Evolutionary conservation across 2,329 filamentous ascomycete species (phyloP).

Genomic region (Conoideocrella luteorostrata): DNA sequence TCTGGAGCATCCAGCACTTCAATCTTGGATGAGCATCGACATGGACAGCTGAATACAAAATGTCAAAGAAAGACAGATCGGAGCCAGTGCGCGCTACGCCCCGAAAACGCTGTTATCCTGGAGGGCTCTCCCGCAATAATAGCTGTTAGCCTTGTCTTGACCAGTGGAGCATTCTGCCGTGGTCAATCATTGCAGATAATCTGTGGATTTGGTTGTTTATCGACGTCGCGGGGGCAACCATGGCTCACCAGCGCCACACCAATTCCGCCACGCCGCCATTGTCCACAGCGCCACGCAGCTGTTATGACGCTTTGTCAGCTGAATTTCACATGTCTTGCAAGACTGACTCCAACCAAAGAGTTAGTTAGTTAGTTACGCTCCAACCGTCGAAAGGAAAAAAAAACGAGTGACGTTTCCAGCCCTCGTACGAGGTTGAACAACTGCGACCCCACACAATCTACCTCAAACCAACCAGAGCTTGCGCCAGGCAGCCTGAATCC

Average conservation of each 20-base stretch:
- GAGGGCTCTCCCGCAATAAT: neutral
- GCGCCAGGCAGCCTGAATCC: neutral
- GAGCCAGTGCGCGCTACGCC: constrained; percentile 1
- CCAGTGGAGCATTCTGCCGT: constrained; percentile 1
- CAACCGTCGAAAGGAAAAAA: neutral
- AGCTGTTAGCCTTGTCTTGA: constrained; percentile 1
- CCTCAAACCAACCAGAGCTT: neutral
- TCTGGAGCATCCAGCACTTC: neutral
- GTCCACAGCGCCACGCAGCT: neutral
- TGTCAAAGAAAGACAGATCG: neutral
- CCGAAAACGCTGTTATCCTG: neutral
- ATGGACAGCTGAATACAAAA: neutral
- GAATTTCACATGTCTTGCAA: constrained; percentile 9
- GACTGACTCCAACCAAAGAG: too few species aligned
- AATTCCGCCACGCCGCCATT: neutral
- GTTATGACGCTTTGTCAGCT: constrained; percentile 3
- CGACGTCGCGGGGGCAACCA: constrained; percentile 10
- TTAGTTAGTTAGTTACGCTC: too few species aligned
- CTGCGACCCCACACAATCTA: neutral
- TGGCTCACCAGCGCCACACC: neutral
- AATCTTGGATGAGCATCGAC: neutral
- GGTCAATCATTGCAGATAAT: neutral
- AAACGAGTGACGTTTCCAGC: constrained; percentile 3
- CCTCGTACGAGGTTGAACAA: too few species aligned
- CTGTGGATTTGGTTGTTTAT: constrained; percentile 10